These are phyloP conservation scores for Aspergillus taichungensis DNA, from an alignment of 495 filamentous ascomycete genomes.

Conservation along the genomic window DNA sequence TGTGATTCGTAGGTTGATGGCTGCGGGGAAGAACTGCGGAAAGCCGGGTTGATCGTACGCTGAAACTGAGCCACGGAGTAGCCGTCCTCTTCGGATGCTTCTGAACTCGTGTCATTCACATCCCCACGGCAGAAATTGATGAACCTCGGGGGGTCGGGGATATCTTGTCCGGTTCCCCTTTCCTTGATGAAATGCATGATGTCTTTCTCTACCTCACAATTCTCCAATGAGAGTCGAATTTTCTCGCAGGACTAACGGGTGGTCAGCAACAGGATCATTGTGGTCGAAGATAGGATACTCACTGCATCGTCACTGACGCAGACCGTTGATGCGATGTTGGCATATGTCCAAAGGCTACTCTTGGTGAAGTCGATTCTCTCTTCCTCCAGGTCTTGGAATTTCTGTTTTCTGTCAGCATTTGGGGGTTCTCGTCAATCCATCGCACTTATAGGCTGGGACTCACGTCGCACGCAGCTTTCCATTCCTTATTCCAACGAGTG, in stretches of 20 bases:
- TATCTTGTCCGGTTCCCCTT: slow-evolving; percentile 87
- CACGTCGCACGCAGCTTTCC: slow-evolving; percentile 92
- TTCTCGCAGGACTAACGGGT: slow-evolving; percentile 72
- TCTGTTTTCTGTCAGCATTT: slow-evolving; percentile 41
- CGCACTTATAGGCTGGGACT: slow-evolving; percentile 8
- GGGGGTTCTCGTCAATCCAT: neutral
- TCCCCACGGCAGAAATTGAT: slow-evolving; percentile 98
- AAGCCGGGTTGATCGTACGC: slow-evolving; percentile 88
- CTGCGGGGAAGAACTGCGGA: slow-evolving; percentile 83
- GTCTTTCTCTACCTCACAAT: slow-evolving; percentile 94
- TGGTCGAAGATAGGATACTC: slow-evolving; percentile 16
- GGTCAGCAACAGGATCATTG: slow-evolving; percentile 11
- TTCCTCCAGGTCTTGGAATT: slow-evolving; percentile 99
- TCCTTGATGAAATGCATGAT: slow-evolving; percentile 86
- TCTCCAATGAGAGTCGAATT: slow-evolving; percentile 87
- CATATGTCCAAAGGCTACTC: slow-evolving; percentile 94
- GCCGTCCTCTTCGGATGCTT: slow-evolving; percentile 72
- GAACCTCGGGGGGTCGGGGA: slow-evolving; percentile 93
- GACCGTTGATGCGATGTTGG: slow-evolving; percentile 95
- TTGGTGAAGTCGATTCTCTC: slow-evolving; percentile 95
- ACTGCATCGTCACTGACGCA: slow-evolving; percentile 95
- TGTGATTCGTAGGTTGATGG: slow-evolving; percentile 83
- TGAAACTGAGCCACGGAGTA: slow-evolving; percentile 96
- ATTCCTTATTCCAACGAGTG: slow-evolving; percentile 91
- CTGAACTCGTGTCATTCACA: slow-evolving; percentile 68